Conservation (phyloP, 306 rosid species). For the Abrus pulchellus region DNA sequence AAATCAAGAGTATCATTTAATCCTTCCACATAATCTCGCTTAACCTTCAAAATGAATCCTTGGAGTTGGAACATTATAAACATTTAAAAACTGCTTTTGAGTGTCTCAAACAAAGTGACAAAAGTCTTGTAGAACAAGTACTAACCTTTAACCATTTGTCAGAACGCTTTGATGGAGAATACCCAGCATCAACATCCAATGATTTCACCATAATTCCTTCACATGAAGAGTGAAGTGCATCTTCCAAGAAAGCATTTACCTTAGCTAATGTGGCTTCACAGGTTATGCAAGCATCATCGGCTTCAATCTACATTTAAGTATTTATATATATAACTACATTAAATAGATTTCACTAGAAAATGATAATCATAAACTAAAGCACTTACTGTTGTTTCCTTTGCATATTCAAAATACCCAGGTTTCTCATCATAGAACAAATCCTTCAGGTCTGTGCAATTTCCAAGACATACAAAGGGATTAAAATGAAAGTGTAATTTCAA, state of each 20-base stretch:
- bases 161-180: conserved; percentile 88
- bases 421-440: conserved; percentile 74
- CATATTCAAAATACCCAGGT: conserved; percentile 81
- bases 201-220: conserved; percentile 96
- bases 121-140: conserved; percentile 28
- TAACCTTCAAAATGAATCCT: conserved; percentile 67
- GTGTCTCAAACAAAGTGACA: conserved; percentile 2
- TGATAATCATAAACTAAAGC: conserved; percentile 35
- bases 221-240: conserved; percentile 76
- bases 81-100: not conserved
- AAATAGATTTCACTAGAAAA: conserved; percentile 33
- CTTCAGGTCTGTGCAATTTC: conserved; percentile 66
- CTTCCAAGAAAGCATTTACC: conserved; percentile 73
- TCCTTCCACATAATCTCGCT: conserved; percentile 92
- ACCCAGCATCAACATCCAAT: conserved; percentile 87
- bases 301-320: conserved; percentile 69
- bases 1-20: conserved; percentile 86
- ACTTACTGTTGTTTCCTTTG: conserved; percentile 83
- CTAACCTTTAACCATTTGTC: conserved; percentile 92
- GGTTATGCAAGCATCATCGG: conserved; percentile 73
- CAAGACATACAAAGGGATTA: conserved; percentile 36
- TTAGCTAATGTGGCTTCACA: conserved; percentile 66
- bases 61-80: conserved; percentile 22
- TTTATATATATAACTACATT: conserved; percentile 13
- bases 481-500: conserved; percentile 23